Base-by-base conservation (phyloP, 2,329 filamentous ascomycete genomes). In the Epicoccum sorghinum region DNA sequence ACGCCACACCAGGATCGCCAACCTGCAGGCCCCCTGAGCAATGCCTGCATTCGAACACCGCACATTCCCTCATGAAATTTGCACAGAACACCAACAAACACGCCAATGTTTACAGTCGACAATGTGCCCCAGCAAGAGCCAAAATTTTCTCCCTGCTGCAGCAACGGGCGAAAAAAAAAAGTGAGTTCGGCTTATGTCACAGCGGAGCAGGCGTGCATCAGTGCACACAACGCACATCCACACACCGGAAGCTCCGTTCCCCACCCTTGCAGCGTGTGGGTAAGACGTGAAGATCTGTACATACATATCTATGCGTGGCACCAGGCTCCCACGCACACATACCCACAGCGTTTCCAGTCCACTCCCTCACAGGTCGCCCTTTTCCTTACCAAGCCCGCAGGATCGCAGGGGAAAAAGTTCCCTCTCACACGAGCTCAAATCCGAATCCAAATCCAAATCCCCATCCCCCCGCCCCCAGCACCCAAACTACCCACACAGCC, bases 1-100 rank as follows among this genome's bases (percentile, higher is more conserved):
- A 49, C 53, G 58, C 62, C 53, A 58, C 60, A 46, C 12, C 27
- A 48, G 30, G 52, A 57, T 61, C 50, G 47, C 40, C 54, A 45
- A 51, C 41, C 36, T 49, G 50, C 52, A 50, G 42, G 39, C 33
- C 53, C 50, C 53, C 52, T 53, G 57, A 29, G 13, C 27, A 44
- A 48, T 33, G 45, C n/a, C 23, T 33, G 32, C 32, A 33, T 8
- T 30, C 7, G 7, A 30, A 30, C 29, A 12, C 29, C 29, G 29
- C 12, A 12, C 29, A 12, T 12, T 30, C 29, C 12, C 29, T 30
- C 37, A 14, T 4, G 9, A 38, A 14, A 38, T 24, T 9, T 29
- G 12, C 29, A 38, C 32, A 43, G 33, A 30, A 14, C 22, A 33
- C 24, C 9, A 29, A 9, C 40, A 32, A 22, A 38, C 7, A 13